A percentile compares a stretch with the other conserved stretches of the same genome.
These are phyloP conservation scores for Phlyctochytrium arcticum DNA, from an alignment of 192 early-diverging fungal species.

Conservation along the genomic window DNA sequence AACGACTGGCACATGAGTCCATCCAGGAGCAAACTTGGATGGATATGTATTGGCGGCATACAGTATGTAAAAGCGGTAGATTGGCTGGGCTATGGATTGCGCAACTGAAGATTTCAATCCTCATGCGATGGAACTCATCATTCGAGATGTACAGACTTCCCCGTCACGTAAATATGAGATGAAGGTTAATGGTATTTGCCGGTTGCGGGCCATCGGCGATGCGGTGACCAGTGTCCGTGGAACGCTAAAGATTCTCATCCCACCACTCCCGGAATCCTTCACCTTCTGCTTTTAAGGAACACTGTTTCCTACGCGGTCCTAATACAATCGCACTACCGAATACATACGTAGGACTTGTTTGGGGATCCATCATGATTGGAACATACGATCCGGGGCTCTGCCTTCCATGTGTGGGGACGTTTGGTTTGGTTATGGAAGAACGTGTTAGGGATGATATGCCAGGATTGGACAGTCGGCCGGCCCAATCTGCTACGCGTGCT, in stretches of 20 bases:
- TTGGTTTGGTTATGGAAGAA: constrained; percentile 24
- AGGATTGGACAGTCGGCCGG: neutral
- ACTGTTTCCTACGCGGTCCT: neutral
- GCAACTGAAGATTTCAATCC: neutral
- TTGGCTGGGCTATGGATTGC: constrained; percentile 16
- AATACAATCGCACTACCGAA: constrained; percentile 21
- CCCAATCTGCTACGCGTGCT: neutral
- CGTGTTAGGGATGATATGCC: constrained; percentile 5
- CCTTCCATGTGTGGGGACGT: neutral
- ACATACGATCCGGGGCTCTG: constrained; percentile 13
- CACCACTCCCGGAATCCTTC: neutral
- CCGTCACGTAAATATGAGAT: neutral
- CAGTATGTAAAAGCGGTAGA: constrained; percentile 6
- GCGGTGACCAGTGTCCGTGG: constrained; percentile 18
- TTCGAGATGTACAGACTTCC: neutral
- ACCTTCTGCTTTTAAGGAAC: neutral
- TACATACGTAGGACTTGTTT: neutral
- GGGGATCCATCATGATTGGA: constrained; percentile 11
- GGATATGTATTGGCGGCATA: constrained; percentile 24
- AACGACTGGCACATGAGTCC: neutral
- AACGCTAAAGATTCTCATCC: neutral
- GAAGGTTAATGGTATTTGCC: constrained; percentile 8
- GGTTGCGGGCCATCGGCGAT: constrained; percentile 18
- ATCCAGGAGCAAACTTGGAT: constrained; percentile 16
- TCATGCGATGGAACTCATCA: constrained; percentile 22